A percentile compares a stretch with the other conserved stretches of the same genome.
Evolutionary conservation across 2,329 filamentous ascomycete genomes (phyloP).

Genomic region (Myriosclerotinia scirpicola): DNA sequence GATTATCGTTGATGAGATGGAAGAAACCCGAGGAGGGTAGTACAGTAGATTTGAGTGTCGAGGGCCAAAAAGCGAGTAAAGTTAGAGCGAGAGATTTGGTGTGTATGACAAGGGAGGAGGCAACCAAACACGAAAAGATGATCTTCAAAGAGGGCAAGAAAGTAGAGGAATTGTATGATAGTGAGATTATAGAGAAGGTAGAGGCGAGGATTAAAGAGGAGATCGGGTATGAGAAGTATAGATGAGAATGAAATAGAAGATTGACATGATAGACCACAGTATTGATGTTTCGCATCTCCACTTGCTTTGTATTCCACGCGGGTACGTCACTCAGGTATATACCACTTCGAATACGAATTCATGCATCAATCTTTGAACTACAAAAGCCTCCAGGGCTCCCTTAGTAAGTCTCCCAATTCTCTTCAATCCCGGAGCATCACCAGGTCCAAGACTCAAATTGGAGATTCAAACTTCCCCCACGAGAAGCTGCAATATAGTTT

Average conservation of each 20-base stretch:
- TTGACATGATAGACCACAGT: not conserved
- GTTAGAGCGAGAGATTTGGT: conserved; percentile 72
- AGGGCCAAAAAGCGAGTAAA: conserved; percentile 76
- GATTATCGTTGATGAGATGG: conserved; percentile 82
- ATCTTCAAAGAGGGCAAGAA: conserved; percentile 68
- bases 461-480: too few relatives aligned
- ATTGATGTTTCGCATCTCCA: not conserved
- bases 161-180: conserved; percentile 72
- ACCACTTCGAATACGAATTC: too few relatives aligned
- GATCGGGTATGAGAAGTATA: conserved; percentile 56
- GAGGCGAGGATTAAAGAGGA: conserved; percentile 68
- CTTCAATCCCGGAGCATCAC: too few relatives aligned
- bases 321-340: too few relatives aligned
- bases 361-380: too few relatives aligned
- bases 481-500: too few relatives aligned
- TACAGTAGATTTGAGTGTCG: conserved; percentile 60
- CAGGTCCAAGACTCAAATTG: too few relatives aligned
- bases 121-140: conserved; percentile 73
- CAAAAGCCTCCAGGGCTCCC: too few relatives aligned
- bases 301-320: not conserved
- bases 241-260: conserved; percentile 39
- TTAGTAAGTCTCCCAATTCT: too few relatives aligned
- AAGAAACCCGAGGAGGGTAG: conserved; percentile 57
- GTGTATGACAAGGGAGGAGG: conserved; percentile 92
- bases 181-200: conserved; percentile 64